phyloP scores from a whole-genome alignment of 441 rosid genomes.

The Euphorbia schlechtendalii region DNA sequence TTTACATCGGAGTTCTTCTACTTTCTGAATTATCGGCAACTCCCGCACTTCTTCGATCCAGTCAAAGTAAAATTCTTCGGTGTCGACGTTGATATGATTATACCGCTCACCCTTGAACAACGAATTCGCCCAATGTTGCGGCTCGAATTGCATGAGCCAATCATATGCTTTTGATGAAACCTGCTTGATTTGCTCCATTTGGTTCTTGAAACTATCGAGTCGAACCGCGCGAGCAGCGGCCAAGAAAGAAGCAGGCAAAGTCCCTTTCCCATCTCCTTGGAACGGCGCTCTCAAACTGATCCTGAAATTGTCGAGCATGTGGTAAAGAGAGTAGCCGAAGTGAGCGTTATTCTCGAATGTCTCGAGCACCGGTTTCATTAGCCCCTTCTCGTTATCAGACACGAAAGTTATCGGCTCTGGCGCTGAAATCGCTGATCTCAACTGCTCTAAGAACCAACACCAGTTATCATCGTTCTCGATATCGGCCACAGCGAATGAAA shows the following conservation, averaged over 20 bases:
- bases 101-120: constrained; percentile 69
- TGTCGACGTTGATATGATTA: constrained; percentile 51
- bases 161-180: constrained; percentile 64
- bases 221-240: constrained; percentile 76
- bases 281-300: constrained; percentile 77
- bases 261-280: constrained; percentile 68
- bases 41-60: constrained; percentile 79
- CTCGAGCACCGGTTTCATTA: constrained; percentile 48
- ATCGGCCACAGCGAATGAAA: constrained; percentile 77
- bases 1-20: constrained; percentile 42
- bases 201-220: constrained; percentile 45
- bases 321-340: constrained; percentile 68
- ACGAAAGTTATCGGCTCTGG: constrained; percentile 56
- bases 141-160: constrained; percentile 70
- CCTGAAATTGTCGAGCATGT: constrained; percentile 70
- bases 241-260: constrained; percentile 50
- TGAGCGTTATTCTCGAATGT: constrained; percentile 53
- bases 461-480: constrained; percentile 64
- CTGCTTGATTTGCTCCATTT: constrained; percentile 53
- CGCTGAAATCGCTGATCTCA: constrained; percentile 49
- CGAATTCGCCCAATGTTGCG: constrained; percentile 63
- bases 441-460: constrained; percentile 78
- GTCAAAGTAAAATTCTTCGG: constrained; percentile 49
- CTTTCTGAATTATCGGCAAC: constrained; percentile 56
- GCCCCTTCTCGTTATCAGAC: constrained; percentile 69